Percentiles rank a stretch among this genome's conserved stretches.
These are phyloP conservation scores for Arabis hirsuta DNA, from an alignment of 345 rosid species.

Conservation along the genomic window DNA sequence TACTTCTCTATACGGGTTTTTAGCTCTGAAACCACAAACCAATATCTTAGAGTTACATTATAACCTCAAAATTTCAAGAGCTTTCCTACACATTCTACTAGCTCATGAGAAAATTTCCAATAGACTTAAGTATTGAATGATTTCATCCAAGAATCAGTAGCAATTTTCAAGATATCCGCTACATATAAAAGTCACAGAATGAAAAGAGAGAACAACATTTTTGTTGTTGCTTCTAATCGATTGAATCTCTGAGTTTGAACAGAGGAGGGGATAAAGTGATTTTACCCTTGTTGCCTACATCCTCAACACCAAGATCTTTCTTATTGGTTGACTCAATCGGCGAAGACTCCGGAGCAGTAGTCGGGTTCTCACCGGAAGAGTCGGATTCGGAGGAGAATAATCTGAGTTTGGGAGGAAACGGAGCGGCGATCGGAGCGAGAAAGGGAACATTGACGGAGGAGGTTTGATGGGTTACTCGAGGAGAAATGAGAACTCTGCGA, in stretches of 20 bases:
- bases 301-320: conserved; percentile 36
- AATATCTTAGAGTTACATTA: neutral
- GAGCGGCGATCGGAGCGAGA: conserved; percentile 27
- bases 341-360: conserved; percentile 23
- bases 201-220: too few relatives aligned
- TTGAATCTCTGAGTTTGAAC: neutral
- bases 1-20: conserved; percentile 67
- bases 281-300: conserved; percentile 50
- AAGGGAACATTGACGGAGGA: neutral
- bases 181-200: neutral
- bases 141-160: neutral
- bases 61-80: neutral
- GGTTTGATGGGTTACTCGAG: conserved; percentile 26
- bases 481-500: conserved; percentile 34
- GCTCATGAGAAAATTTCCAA: neutral
- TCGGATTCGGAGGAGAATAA: conserved; percentile 52
- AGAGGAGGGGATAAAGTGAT: neutral
- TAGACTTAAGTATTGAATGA: neutral
- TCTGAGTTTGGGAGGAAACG: conserved; percentile 31
- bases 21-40: conserved; percentile 58
- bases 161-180: neutral
- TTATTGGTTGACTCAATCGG: conserved; percentile 13
- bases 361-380: conserved; percentile 33
- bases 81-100: conserved; percentile 5
- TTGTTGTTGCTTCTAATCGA: too few relatives aligned